Percentiles rank a stretch among this genome's conserved stretches.
Conservation (phyloP, 768 basidiomycete genomes). For the Lentinula raphanica region DNA sequence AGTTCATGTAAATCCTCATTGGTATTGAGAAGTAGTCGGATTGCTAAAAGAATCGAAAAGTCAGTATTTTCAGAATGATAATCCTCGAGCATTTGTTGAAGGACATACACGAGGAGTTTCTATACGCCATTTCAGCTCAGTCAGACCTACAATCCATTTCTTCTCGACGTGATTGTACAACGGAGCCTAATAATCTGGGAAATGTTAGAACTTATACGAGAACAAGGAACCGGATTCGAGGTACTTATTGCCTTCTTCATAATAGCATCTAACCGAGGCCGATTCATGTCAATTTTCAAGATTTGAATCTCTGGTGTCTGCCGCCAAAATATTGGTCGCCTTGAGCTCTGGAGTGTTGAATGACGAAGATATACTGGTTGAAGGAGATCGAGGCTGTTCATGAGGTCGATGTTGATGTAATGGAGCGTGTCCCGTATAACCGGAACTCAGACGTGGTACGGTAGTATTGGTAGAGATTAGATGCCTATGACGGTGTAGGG, state of each 20-base stretch:
- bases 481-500: slow-evolving; percentile 60
- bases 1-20: too few relatives aligned
- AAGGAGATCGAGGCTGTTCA: neutral
- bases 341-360: too few relatives aligned
- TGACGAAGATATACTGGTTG: neutral
- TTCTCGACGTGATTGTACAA: slow-evolving; percentile 59
- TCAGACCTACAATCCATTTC: slow-evolving; percentile 17
- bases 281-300: slow-evolving; percentile 27
- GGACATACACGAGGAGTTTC: neutral
- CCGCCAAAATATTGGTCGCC: too few relatives aligned
- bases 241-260: slow-evolving; percentile 63
- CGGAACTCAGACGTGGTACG: neutral
- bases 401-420: neutral
- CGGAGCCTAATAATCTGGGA: slow-evolving; percentile 57
- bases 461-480: slow-evolving; percentile 21
- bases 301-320: neutral
- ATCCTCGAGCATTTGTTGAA: too few relatives aligned
- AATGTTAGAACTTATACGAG: too few relatives aligned
- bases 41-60: too few relatives aligned
- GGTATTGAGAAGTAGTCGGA: too few relatives aligned
- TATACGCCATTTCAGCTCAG: neutral
- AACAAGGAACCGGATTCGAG: too few relatives aligned
- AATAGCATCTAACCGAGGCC: slow-evolving; percentile 47
- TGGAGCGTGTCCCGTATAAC: neutral
- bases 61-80: too few relatives aligned